These are phyloP conservation scores for Fusarium sp. DNA, from an alignment of 2,329 filamentous ascomycete genomes.

Conservation along the genomic window DNA sequence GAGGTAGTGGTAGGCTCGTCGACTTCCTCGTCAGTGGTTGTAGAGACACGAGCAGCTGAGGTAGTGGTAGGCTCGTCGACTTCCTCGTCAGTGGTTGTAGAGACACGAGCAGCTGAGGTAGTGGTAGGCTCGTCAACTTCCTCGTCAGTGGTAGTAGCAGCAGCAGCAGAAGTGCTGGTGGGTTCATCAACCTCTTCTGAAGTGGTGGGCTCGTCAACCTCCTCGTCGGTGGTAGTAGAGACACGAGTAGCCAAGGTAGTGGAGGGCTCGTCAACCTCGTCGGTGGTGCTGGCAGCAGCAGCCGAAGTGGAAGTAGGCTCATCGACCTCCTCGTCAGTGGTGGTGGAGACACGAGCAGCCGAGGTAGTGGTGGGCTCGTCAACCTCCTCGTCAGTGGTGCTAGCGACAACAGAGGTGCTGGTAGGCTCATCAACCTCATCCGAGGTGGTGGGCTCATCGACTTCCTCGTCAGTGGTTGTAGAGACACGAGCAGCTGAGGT, in stretches of 20 bases:
- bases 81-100: neutral
- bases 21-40: neutral
- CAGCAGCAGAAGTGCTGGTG: neutral
- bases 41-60: neutral
- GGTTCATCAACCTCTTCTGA: neutral
- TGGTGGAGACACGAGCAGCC: neutral
- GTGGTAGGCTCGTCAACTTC: neutral
- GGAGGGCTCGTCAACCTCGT: neutral
- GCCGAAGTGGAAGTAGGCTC: neutral
- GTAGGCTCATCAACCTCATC: neutral
- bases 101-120: neutral
- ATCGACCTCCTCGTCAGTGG: neutral
- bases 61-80: neutral
- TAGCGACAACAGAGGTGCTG: neutral
- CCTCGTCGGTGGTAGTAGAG: no score
- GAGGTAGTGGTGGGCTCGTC: neutral
- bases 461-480: no score
- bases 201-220: no score
- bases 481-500: neutral
- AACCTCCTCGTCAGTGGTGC: neutral
- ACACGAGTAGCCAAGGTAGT: no score
- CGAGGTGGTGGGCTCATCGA: no score
- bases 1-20: neutral
- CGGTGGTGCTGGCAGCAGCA: neutral
- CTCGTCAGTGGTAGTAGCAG: neutral